Evolutionary conservation across 2,329 filamentous ascomycete genomes (phyloP), one percentile per base, ranked within the genome.

Genomic region (Beauveria medogensis): DNA sequence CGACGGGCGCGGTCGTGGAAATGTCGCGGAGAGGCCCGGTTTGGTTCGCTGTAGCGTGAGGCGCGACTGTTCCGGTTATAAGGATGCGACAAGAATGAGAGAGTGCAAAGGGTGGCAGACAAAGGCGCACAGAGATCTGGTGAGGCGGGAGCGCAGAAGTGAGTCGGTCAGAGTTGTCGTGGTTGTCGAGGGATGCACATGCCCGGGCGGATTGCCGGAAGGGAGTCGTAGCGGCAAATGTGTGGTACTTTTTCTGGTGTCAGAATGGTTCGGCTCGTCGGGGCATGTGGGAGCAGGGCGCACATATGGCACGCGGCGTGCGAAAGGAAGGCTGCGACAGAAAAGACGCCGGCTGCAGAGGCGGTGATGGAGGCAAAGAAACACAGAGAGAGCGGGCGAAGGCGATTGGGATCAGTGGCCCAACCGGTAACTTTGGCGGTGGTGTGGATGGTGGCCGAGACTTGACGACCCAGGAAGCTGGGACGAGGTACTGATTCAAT

Each of bases 401-500:
- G 56, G 48, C 20, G 48, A 50, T 59, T 46, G 47, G 14, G 52
- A 44, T 46, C 47, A 50, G 56, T 46, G 47, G 47, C 47, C 56
- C 48, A 40, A 59, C 34, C 34, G 34, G 34, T 37, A 37, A 37
- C 34, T 51, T 37, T 59, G 48, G 48, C 30, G 34, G 43, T 58
- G 56, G 56, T 59, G 56, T 59, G 47, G 56, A 26, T 43, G 47
- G 56, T 47, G 57, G 48, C 34, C 57, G 46, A 58, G 55, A 47
- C 57, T 44, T 34, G 28, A 54, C 20, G 57, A 60, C 57, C 57
- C 50, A 60, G 50, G 54, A 60, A 60, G 57, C 57, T 54, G 57
- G 57, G 57, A 60, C 57, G 47, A 37, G 46, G 24, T 7, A 41
- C 37, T 52, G 3, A 37, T 50, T 44, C 22, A 28, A 20, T 18